Evolutionary conservation across 2,329 filamentous ascomycete species (phyloP).

Genomic region (Plectosphaerella plurivora): DNA sequence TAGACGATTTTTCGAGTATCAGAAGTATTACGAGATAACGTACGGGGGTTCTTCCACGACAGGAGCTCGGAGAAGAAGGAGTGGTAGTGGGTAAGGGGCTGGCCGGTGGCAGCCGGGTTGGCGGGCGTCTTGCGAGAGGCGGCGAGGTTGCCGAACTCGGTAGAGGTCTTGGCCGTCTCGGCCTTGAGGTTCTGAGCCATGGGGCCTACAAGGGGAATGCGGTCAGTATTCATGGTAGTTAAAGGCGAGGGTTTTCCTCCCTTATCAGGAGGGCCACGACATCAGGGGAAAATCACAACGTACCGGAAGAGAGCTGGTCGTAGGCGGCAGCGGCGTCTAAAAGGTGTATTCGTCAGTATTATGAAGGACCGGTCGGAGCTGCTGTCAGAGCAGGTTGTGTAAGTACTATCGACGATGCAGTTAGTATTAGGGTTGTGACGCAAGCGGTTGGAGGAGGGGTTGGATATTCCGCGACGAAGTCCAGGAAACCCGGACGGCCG

Average conservation of each 20-base stretch:
- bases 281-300: slow-evolving; percentile 10
- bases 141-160: slow-evolving; percentile 55
- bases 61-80: slow-evolving; percentile 66
- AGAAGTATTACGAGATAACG: slow-evolving; percentile 19
- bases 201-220: slow-evolving; percentile 38
- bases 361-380: slow-evolving; percentile 1
- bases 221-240: slow-evolving; percentile 4
- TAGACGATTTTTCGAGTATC: not conserved
- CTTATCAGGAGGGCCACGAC: not conserved
- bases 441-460: not conserved
- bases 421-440: slow-evolving; percentile 21
- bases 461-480: not conserved
- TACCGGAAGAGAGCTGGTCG: slow-evolving; percentile 44
- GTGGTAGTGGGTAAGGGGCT: slow-evolving; percentile 65
- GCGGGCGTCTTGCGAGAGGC: slow-evolving; percentile 50
- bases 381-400: slow-evolving; percentile 8
- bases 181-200: slow-evolving; percentile 56
- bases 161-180: slow-evolving; percentile 48
- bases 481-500: no score
- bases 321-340: slow-evolving; percentile 46
- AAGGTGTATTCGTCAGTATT: slow-evolving; percentile 24
- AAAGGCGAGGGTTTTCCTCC: not conserved
- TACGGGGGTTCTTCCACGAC: slow-evolving; percentile 66
- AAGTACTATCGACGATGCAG: slow-evolving; percentile 24
- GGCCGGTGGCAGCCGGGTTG: slow-evolving; percentile 52